Base-by-base conservation (phyloP, 306 rosid species). In the Alnus rubra region DNA sequence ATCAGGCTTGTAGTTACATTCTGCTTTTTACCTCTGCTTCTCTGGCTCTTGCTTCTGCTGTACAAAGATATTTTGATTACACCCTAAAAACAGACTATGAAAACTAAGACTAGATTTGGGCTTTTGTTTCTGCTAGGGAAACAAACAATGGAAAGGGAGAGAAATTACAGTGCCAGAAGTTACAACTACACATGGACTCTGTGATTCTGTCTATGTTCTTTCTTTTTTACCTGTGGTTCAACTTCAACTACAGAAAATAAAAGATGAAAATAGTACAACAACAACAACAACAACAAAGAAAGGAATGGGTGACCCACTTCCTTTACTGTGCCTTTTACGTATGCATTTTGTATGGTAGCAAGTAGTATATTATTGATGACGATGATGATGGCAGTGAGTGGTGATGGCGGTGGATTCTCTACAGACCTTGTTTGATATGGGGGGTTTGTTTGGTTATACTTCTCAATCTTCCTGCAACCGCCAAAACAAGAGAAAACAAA, bases 311-410 rank as follows among this genome's bases (percentile, higher is more conserved):
- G 92, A 78, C 97, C 98, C 93, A 82, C 89, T 88, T 88, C 91
- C 92, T 84, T 76, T 71, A 75, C 82, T 84, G 84, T 84, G 84
- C 89, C 87, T 88, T 86, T 88, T 79, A 89, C 78, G 88, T 90
- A 90, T 90, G 97, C 93, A 88, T 69, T 92, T 86, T 94, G 92
- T 91, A 88, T 93, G 92, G 91, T 84, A 89, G 93, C 83, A 89
- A 92, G 87, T 87, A 86, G 86, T 87, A 86, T 91, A 82, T 90
- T 87, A 88, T 79, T 84, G 78, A 87, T 82, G 82, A 53, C 79
- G 84, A 81, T 76, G 87, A 78, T 51, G 82, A 33, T 16, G 58
- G n/a, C 58, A 53, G n/a, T 39, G 84, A 8, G 59, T 9, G 56
- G 12, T 48, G 56, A 69, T 79, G 53, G 55, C 58, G 71, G 53